A percentile compares a stretch with the other conserved stretches of the same genome.
phyloP scores from a whole-genome alignment of 192 early-diverging fungal species.

The Backusella psychrophila region DNA sequence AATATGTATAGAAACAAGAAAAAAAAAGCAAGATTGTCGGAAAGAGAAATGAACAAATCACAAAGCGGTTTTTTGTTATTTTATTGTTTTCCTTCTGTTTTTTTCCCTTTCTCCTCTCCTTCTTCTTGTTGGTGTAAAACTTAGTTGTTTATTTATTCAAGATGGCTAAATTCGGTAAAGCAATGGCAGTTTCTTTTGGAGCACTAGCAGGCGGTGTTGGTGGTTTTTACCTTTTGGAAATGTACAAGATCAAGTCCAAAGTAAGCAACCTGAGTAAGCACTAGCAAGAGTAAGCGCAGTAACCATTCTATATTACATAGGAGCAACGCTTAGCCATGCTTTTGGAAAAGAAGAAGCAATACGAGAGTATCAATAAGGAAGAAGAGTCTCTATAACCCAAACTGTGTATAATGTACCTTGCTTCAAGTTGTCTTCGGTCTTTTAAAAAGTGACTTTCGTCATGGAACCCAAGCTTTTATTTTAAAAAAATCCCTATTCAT shows the following conservation, averaged over 20 bases:
- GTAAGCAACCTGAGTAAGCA: slow-evolving; percentile 12
- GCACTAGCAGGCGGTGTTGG: slow-evolving; percentile 36
- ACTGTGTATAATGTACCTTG: neutral
- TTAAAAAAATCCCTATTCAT: neutral
- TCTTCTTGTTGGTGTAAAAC: neutral
- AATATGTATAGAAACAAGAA: neutral
- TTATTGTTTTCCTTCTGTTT: neutral
- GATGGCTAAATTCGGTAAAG: slow-evolving; percentile 29
- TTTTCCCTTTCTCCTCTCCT: neutral
- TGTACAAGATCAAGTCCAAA: slow-evolving; percentile 38
- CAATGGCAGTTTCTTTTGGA: slow-evolving; percentile 32
- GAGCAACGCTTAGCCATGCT: slow-evolving; percentile 29
- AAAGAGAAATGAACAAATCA: neutral
- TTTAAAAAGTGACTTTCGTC: neutral
- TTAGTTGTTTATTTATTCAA: neutral
- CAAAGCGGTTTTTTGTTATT: neutral
- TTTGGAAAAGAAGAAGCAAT: slow-evolving; percentile 18
- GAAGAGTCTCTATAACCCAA: slow-evolving; percentile 2
- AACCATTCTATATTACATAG: neutral
- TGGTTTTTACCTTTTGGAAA: slow-evolving; percentile 38
- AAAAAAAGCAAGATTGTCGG: neutral
- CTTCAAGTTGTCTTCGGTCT: neutral
- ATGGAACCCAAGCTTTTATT: neutral
- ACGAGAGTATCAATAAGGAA: slow-evolving; percentile 13
- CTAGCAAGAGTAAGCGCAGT: neutral